Conservation (phyloP, 1,139 yeast genomes). For the Pichia sp. region DNA sequence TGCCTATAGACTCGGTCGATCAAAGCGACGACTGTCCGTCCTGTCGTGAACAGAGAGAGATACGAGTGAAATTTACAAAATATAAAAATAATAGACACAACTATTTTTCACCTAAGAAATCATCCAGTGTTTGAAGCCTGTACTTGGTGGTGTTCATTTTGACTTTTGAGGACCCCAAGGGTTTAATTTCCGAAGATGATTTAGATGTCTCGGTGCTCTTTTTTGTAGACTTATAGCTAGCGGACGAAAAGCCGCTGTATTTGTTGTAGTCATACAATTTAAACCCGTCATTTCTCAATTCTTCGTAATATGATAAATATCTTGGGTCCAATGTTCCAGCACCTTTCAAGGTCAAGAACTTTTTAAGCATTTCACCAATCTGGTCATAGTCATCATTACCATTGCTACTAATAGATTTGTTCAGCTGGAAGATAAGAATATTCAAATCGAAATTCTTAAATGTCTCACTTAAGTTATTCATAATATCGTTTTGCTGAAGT, state of each 20-base stretch:
- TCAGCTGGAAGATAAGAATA: constrained; percentile 70
- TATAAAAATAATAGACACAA: no score
- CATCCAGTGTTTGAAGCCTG: constrained; percentile 8
- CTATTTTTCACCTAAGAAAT: constrained; percentile 5
- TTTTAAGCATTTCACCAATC: background rate
- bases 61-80: no score
- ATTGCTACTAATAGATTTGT: constrained; percentile 42
- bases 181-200: no score
- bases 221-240: no score
- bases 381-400: background rate
- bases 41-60: no score
- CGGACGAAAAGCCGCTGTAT: constrained; percentile 3
- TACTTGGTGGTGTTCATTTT: constrained; percentile 1
- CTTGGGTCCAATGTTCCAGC: constrained; percentile 14
- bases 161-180: no score
- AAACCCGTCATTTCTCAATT: constrained; percentile 18
- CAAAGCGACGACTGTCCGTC: no score
- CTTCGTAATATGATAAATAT: constrained; percentile 18
- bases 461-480: constrained; percentile 27
- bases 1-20: no score
- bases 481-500: constrained; percentile 9
- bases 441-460: constrained; percentile 44
- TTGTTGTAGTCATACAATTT: constrained; percentile 20
- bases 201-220: no score
- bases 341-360: no score